Conservation (phyloP, 1,284 basidiomycete species). For the Apiotrichum laibachii region DNA sequence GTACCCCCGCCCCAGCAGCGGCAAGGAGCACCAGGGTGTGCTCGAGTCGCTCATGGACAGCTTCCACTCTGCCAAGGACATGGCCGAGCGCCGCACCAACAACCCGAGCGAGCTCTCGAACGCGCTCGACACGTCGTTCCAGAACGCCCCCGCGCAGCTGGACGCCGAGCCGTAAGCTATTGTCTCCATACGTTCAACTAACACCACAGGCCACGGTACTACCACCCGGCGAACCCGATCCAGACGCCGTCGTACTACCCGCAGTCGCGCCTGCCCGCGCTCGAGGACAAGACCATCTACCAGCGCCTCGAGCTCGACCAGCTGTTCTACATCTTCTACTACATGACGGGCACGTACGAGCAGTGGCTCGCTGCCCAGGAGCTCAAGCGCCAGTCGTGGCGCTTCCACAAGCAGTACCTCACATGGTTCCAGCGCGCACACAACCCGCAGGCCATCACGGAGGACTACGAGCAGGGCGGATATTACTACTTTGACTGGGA, state of each 20-base stretch:
- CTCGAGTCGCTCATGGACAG: slow-evolving; percentile 89
- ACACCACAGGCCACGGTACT: slow-evolving; percentile 79
- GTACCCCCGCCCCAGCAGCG: slow-evolving; percentile 36
- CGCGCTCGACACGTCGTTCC: slow-evolving; percentile 84
- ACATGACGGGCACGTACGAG: slow-evolving; percentile 92
- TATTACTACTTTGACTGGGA: slow-evolving; percentile 98
- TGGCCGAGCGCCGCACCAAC: slow-evolving; percentile 70
- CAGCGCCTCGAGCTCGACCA: slow-evolving; percentile 95
- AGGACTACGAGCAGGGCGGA: slow-evolving; percentile 98
- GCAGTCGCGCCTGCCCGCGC: slow-evolving; percentile 74
- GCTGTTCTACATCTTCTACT: slow-evolving; percentile 99
- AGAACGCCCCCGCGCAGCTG: slow-evolving; percentile 82
- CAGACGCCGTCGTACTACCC: slow-evolving; percentile 94
- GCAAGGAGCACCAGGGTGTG: slow-evolving; percentile 54
- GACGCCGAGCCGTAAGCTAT: slow-evolving; percentile 84
- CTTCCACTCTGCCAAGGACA: slow-evolving; percentile 77
- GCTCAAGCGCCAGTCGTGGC: slow-evolving; percentile 96
- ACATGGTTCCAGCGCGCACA: slow-evolving; percentile 99
- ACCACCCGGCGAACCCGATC: slow-evolving; percentile 89
- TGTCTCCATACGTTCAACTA: background rate
- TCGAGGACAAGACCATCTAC: slow-evolving; percentile 84
- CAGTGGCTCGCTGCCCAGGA: slow-evolving; percentile 97
- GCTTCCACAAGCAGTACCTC: slow-evolving; percentile 98
- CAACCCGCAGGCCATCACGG: slow-evolving; percentile 98
- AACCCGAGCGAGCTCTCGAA: slow-evolving; percentile 86